A percentile compares a stretch with the other conserved stretches of the same genome.
Evolutionary conservation across 2,329 filamentous ascomycete genomes (phyloP).

Genomic region (Didymella pomorum): DNA sequence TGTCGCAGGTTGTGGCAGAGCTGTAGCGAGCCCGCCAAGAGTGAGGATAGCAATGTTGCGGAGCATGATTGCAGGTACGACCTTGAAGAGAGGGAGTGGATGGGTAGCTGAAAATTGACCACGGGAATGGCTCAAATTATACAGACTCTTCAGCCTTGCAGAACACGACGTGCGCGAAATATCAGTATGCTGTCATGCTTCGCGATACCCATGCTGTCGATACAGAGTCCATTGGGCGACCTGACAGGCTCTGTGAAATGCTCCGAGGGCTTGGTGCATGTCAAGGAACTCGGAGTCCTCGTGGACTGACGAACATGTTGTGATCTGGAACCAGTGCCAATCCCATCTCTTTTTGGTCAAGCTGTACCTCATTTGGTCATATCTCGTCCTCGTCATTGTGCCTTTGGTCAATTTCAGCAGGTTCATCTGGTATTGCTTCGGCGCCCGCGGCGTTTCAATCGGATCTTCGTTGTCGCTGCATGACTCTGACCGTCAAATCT

Average conservation of each 20-base stretch:
- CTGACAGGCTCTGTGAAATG: constrained; percentile 76
- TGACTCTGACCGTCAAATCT: neutral
- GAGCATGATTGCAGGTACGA: constrained; percentile 3
- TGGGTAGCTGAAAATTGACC: neutral
- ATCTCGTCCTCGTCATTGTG: neutral
- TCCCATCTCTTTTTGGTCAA: neutral
- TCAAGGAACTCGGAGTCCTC: neutral
- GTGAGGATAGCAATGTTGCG: constrained; percentile 8
- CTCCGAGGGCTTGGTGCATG: neutral
- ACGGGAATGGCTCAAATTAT: neutral
- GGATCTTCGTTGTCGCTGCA: neutral
- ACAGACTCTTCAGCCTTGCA: neutral
- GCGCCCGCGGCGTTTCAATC: constrained; percentile 1
- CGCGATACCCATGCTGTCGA: constrained; percentile 3
- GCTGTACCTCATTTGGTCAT: neutral
- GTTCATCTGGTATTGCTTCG: neutral
- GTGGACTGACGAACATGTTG: neutral
- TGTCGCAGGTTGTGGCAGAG: constrained; percentile 31
- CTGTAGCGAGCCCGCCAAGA: constrained; percentile 23
- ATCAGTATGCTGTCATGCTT: constrained; percentile 6
- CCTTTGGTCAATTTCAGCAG: neutral
- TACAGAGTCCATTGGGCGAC: constrained; percentile 47
- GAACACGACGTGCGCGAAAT: neutral
- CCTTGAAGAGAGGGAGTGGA: neutral
- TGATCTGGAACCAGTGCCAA: neutral